Conservation (phyloP, 2,329 filamentous ascomycete species). For the Zelopaecilomyces penicillatus region DNA sequence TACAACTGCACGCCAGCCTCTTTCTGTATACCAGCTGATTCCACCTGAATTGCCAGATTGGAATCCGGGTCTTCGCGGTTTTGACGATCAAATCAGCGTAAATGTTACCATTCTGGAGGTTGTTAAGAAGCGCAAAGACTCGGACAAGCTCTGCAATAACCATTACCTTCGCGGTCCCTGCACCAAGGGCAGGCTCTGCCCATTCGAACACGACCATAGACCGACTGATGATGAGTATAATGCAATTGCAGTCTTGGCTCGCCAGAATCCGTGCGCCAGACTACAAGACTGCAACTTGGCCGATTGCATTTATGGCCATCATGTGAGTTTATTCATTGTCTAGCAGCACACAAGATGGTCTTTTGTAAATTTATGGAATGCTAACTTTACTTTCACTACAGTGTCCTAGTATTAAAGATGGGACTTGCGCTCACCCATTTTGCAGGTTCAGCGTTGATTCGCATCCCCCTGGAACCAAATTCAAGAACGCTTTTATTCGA, state of each 20-base stretch:
- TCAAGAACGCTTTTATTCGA: conserved; percentile 28
- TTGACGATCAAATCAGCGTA: conserved; percentile 44
- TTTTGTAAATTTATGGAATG: neutral
- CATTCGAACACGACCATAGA: conserved; percentile 49
- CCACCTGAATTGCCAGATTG: conserved; percentile 31
- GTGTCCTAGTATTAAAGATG: conserved; percentile 47
- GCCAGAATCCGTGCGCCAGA: conserved; percentile 48
- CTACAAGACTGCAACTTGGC: conserved; percentile 50
- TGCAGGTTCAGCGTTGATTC: conserved; percentile 47
- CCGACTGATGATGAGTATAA: conserved; percentile 45
- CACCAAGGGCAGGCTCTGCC: conserved; percentile 44
- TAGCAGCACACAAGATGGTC: neutral
- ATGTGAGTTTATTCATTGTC: conserved; percentile 33
- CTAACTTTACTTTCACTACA: conserved; percentile 17
- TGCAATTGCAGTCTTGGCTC: conserved; percentile 47
- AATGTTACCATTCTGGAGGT: conserved; percentile 39
- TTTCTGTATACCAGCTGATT: conserved; percentile 27
- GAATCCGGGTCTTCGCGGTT: conserved; percentile 45
- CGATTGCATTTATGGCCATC: conserved; percentile 56
- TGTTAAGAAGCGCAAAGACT: conserved; percentile 47
- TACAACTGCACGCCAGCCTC: conserved; percentile 11
- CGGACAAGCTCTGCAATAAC: conserved; percentile 53
- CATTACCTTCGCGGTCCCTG: conserved; percentile 52
- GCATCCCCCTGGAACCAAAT: conserved; percentile 51
- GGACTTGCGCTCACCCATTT: conserved; percentile 42